phyloP scores from a whole-genome alignment of 108 stramenopile genomes.

The Cyclotella sp. region DNA sequence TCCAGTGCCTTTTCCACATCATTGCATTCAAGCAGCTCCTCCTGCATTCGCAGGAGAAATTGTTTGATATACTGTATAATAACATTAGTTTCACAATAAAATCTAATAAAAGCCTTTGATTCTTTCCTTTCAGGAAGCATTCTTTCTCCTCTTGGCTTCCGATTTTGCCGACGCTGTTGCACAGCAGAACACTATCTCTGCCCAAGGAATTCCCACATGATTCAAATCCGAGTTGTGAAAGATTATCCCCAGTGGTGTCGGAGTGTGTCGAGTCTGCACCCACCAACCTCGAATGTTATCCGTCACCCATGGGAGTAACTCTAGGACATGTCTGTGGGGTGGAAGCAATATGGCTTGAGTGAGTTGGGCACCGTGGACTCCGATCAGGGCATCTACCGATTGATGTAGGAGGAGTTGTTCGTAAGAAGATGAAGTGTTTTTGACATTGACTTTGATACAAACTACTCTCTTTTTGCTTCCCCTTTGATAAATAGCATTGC shows the following conservation, averaged over 20 bases:
- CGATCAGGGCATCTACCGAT: slow-evolving; percentile 60
- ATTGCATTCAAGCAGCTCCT: slow-evolving; percentile 14
- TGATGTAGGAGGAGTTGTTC: slow-evolving; percentile 62
- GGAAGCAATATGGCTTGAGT: slow-evolving; percentile 60
- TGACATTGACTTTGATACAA: slow-evolving; percentile 60
- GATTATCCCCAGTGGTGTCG: slow-evolving; percentile 62
- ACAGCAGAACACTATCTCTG: slow-evolving; percentile 41
- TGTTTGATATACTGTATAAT: slow-evolving; percentile 41
- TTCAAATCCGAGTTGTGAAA: slow-evolving; percentile 62
- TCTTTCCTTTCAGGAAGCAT: slow-evolving; percentile 30
- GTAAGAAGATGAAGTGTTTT: slow-evolving; percentile 36
- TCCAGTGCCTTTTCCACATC: slow-evolving; percentile 30
- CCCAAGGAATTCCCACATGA: slow-evolving; percentile 49
- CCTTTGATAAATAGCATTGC: not conserved
- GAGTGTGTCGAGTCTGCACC: slow-evolving; percentile 40
- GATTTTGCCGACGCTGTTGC: slow-evolving; percentile 21
- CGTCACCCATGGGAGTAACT: slow-evolving; percentile 59
- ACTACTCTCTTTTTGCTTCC: slow-evolving; percentile 29
- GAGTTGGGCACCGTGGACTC: slow-evolving; percentile 63
- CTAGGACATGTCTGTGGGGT: slow-evolving; percentile 53
- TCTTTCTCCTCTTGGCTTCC: slow-evolving; percentile 25
- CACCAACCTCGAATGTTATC: slow-evolving; percentile 49
- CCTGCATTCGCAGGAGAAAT: slow-evolving; percentile 31
- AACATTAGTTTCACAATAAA: slow-evolving; percentile 33
- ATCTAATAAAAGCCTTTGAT: slow-evolving; percentile 32